Evolutionary conservation across 768 basidiomycete genomes (phyloP).

Genomic region (Melanogaster broomeanus): DNA sequence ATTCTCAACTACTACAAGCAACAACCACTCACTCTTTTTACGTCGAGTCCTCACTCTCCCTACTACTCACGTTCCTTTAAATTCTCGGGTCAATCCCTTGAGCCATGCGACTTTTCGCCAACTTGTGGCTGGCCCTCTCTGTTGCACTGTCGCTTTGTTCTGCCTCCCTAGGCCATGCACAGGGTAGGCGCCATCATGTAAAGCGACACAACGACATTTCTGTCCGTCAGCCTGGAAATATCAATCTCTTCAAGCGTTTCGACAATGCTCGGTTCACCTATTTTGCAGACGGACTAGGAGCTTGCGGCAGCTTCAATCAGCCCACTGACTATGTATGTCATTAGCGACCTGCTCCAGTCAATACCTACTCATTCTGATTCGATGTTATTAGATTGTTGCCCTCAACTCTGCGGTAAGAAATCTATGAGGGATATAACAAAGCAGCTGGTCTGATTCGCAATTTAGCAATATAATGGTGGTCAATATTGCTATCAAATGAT

Average conservation of each 20-base stretch:
- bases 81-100: background rate
- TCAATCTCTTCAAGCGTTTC: slow-evolving; percentile 22
- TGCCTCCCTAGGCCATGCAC: slow-evolving; percentile 20
- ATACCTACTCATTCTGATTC: slow-evolving; percentile 3
- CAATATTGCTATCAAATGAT: slow-evolving; percentile 61
- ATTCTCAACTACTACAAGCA: too few relatives aligned
- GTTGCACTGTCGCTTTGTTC: slow-evolving; percentile 15
- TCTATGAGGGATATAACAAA: background rate
- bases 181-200: slow-evolving; percentile 24
- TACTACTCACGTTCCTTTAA: too few relatives aligned
- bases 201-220: slow-evolving; percentile 22
- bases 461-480: slow-evolving; percentile 57
- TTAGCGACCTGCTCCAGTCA: background rate
- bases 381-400: slow-evolving; percentile 54
- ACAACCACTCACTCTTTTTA: slow-evolving; percentile 27
- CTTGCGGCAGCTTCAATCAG: slow-evolving; percentile 37
- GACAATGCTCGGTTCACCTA: slow-evolving; percentile 34
- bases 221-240: slow-evolving; percentile 26
- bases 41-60: slow-evolving; percentile 4
- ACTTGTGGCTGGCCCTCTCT: slow-evolving; percentile 21
- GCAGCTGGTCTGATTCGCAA: slow-evolving; percentile 1
- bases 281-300: slow-evolving; percentile 45
- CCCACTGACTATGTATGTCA: slow-evolving; percentile 37
- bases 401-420: slow-evolving; percentile 31
- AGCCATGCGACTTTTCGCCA: slow-evolving; percentile 25